A percentile compares a stretch with the other conserved stretches of the same genome.
phyloP scores from a whole-genome alignment of 352 stramenopile genomes.

The Aphanomyces astaci region DNA sequence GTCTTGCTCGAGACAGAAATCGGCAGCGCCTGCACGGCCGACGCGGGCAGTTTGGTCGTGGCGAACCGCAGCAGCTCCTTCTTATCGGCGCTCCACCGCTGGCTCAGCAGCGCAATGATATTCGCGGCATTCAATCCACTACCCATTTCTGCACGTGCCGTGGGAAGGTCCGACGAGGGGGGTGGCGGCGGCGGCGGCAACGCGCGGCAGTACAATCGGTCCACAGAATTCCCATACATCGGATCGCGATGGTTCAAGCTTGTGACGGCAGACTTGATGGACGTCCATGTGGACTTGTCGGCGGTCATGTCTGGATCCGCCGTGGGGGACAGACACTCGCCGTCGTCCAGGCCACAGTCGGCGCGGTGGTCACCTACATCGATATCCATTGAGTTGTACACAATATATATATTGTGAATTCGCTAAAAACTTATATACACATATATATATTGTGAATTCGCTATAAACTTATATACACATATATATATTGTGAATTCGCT shows the following conservation, averaged over 20 bases:
- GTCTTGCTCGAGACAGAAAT: conserved; percentile 78
- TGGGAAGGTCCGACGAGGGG: too few species aligned
- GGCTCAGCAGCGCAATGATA: conserved; percentile 66
- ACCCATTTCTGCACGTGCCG: too few species aligned
- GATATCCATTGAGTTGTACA: too few species aligned
- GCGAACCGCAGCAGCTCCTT: conserved; percentile 40
- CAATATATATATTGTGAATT: too few species aligned
- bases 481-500: too few species aligned
- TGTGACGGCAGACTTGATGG: not conserved
- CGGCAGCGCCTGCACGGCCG: conserved; percentile 24
- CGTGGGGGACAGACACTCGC: too few species aligned
- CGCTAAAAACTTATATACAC: too few species aligned
- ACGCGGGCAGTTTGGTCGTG: conserved; percentile 47
- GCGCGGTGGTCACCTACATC: not conserved
- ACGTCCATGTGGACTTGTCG: not conserved
- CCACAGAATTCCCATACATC: not conserved
- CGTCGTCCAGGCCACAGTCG: not conserved
- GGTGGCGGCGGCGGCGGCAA: too few species aligned
- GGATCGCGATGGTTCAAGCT: not conserved
- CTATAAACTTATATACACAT: too few species aligned
- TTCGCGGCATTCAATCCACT: conserved; percentile 53
- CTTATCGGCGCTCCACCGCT: conserved; percentile 48
- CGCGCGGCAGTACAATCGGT: not conserved
- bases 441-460: too few species aligned
- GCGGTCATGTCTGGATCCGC: not conserved